Percentiles rank a stretch among this genome's conserved stretches.
Evolutionary conservation across 805 yeast genomes (phyloP).

Genomic region (Monosporozyma siamensis): DNA sequence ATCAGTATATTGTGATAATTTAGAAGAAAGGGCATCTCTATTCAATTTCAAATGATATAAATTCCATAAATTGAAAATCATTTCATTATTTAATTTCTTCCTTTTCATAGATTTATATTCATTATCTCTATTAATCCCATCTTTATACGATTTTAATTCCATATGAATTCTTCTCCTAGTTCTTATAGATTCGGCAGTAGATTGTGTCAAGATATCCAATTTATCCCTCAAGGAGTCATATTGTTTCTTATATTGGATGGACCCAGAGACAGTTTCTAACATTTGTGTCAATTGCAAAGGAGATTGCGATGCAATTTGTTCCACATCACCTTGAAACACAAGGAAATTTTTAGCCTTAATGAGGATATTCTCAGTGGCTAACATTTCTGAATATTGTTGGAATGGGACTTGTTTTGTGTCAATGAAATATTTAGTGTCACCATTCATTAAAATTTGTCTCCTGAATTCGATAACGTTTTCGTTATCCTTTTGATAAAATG

Average conservation of each 20-base stretch:
- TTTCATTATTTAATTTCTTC: conserved; percentile 40
- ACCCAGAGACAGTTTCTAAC: conserved; percentile 79
- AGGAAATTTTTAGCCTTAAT: conserved; percentile 85
- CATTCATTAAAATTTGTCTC: conserved; percentile 49
- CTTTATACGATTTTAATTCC: conserved; percentile 70
- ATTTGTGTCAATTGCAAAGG: conserved; percentile 63
- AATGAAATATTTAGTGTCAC: conserved; percentile 59
- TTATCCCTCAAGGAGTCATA: conserved; percentile 58
- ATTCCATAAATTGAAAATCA: conserved; percentile 49
- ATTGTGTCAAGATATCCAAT: conserved; percentile 55
- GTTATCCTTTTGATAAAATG: conserved; percentile 52
- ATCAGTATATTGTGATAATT: conserved; percentile 22
- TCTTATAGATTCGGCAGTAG: conserved; percentile 53
- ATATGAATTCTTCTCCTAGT: conserved; percentile 59
- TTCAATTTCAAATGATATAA: conserved; percentile 49
- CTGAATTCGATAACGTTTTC: conserved; percentile 51
- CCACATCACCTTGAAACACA: conserved; percentile 96
- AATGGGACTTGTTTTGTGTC: conserved; percentile 54
- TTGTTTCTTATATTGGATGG: conserved; percentile 54
- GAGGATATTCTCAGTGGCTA: conserved; percentile 71
- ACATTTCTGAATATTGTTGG: conserved; percentile 50
- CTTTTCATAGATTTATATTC: conserved; percentile 47
- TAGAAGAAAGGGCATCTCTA: conserved; percentile 18
- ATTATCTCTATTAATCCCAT: conserved; percentile 64
- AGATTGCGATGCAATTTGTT: conserved; percentile 81